Percentiles rank a stretch among this genome's conserved stretches.
Conservation (phyloP, 768 basidiomycete species). For the Leccinum broughii region DNA sequence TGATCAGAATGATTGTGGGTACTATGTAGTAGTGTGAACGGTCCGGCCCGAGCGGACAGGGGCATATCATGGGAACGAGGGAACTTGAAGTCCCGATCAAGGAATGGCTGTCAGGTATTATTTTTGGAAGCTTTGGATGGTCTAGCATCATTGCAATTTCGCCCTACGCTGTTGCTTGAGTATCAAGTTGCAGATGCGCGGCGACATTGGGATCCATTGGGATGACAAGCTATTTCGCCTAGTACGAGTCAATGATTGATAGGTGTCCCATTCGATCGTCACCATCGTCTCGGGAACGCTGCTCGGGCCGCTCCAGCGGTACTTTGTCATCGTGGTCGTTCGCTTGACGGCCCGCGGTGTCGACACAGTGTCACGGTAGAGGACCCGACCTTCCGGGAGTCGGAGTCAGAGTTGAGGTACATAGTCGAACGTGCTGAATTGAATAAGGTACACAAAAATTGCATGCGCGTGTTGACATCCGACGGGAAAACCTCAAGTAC, state of each 20-base stretch:
- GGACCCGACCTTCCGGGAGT: conserved; percentile 17
- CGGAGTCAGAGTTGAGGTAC: conserved; percentile 19
- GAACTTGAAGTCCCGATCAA: not conserved
- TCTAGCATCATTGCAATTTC: no score
- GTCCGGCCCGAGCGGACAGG: not conserved
- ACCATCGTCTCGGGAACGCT: conserved; percentile 31
- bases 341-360: conserved; percentile 17
- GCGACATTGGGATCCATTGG: no score
- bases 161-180: no score
- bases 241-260: no score
- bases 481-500: no score
- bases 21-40: not conserved
- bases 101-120: no score
- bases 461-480: no score
- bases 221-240: no score
- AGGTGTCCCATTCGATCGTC: conserved; percentile 33
- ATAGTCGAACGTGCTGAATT: conserved; percentile 20
- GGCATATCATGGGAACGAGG: not conserved
- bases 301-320: conserved; percentile 20
- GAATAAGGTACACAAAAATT: conserved; percentile 14
- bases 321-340: conserved; percentile 27
- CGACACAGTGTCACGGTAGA: conserved; percentile 20
- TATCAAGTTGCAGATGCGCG: no score
- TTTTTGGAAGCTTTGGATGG: no score
- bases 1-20: not conserved